A percentile compares a stretch with the other conserved stretches of the same genome.
Conservation (phyloP, 306 rosid species). For the Echinosophora koreensis region DNA sequence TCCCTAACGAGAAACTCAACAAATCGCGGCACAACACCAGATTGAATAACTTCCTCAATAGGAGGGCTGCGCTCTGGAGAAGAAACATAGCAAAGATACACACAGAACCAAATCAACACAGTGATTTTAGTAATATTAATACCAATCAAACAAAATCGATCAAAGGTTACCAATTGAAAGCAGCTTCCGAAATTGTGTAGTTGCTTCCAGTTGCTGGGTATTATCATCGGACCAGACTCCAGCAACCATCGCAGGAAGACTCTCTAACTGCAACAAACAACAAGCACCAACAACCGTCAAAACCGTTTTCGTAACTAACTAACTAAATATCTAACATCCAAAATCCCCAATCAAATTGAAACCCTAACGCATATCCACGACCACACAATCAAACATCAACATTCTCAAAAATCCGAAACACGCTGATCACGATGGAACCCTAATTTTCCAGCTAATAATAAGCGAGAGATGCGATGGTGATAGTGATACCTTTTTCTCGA, state of each 20-base stretch:
- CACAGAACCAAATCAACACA: constrained; percentile 2
- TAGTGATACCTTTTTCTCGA: constrained; percentile 71
- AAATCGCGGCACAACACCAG: constrained; percentile 92
- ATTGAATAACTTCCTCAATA: constrained; percentile 90
- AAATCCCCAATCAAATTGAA: neutral
- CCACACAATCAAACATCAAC: constrained; percentile 10
- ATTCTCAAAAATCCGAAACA: constrained; percentile 15
- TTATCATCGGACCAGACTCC: constrained; percentile 80
- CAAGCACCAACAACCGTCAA: neutral
- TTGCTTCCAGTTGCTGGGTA: constrained; percentile 77
- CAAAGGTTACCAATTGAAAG: constrained; percentile 74
- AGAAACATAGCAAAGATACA: neutral
- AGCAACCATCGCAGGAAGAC: constrained; percentile 86
- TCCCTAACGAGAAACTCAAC: constrained; percentile 87
- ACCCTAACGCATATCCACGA: neutral
- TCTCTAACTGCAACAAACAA: constrained; percentile 71
- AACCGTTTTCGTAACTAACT: constrained; percentile 32
- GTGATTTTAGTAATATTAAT: neutral
- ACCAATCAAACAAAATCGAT: neutral
- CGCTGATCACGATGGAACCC: constrained; percentile 41
- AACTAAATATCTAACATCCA: constrained; percentile 14
- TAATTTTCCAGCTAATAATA: neutral
- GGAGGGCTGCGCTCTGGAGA: constrained; percentile 86
- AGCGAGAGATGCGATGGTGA: neutral
- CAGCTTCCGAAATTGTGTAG: constrained; percentile 86